phyloP scores from a whole-genome alignment of 2,329 filamentous ascomycete genomes.

The Trichoderma oligosporum region DNA sequence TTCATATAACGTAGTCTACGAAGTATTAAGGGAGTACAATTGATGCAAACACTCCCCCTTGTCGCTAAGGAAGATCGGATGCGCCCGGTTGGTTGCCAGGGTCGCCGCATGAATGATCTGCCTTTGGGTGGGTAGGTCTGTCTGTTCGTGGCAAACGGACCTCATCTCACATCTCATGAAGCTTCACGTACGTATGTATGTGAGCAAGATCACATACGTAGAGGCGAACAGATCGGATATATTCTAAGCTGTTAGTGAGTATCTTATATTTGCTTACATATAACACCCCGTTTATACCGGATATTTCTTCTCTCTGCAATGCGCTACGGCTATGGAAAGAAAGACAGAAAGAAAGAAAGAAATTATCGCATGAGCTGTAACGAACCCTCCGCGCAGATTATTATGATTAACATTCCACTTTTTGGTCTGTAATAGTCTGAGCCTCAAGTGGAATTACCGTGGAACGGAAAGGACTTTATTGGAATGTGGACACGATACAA shows the following conservation, averaged over 20 bases:
- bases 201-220: not conserved
- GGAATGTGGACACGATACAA: slow-evolving; percentile 19
- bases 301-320: too few relatives aligned
- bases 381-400: not conserved
- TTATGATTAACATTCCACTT: not conserved
- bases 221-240: not conserved
- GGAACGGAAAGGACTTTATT: slow-evolving; percentile 19
- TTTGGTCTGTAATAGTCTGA: not conserved
- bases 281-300: too few relatives aligned
- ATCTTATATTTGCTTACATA: not conserved
- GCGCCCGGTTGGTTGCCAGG: slow-evolving; percentile 5
- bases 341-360: too few relatives aligned
- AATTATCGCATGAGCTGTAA: too few relatives aligned
- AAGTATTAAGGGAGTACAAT: too few relatives aligned
- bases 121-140: slow-evolving; percentile 5
- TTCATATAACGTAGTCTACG: not conserved
- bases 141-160: not conserved
- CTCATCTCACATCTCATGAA: not conserved
- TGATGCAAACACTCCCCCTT: too few relatives aligned
- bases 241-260: too few relatives aligned
- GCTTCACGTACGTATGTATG: not conserved
- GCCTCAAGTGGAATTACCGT: slow-evolving; percentile 2
- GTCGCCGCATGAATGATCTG: slow-evolving; percentile 13
- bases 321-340: too few relatives aligned
- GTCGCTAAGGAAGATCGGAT: slow-evolving; percentile 18